These are phyloP conservation scores for Termitomyces sp. DNA, from an alignment of 768 basidiomycete genomes.

Conservation along the genomic window DNA sequence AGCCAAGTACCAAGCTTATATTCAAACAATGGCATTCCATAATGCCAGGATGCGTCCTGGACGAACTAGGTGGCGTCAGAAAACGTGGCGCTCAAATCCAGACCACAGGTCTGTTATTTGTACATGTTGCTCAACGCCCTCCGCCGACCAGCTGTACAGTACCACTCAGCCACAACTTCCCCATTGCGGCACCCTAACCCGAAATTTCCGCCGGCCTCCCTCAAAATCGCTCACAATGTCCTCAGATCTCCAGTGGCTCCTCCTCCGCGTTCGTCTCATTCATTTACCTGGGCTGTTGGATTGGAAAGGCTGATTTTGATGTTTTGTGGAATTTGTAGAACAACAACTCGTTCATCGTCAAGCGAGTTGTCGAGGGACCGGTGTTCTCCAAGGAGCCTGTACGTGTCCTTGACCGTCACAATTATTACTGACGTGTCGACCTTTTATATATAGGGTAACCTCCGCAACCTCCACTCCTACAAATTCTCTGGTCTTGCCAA, in stretches of 20 bases:
- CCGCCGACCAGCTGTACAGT: constrained; percentile 32
- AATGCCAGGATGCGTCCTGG: too few species aligned
- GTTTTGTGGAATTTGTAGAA: constrained; percentile 44
- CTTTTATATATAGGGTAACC: constrained; percentile 60
- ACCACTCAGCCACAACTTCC: constrained; percentile 32
- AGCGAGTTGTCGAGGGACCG: constrained; percentile 67
- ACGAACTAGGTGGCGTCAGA: background rate
- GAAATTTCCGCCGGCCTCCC: constrained; percentile 13
- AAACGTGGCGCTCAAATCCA: background rate
- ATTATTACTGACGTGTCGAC: background rate
- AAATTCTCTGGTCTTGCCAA: constrained; percentile 91
- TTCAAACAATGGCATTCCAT: too few species aligned
- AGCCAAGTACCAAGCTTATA: too few species aligned
- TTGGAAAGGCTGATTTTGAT: background rate
- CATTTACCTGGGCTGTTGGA: background rate
- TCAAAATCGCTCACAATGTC: constrained; percentile 60
- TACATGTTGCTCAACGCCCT: constrained; percentile 20
- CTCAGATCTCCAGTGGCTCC: constrained; percentile 90
- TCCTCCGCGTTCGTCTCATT: constrained; percentile 66
- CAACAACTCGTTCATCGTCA: constrained; percentile 83
- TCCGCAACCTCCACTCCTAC: constrained; percentile 84
- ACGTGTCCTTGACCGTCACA: constrained; percentile 24
- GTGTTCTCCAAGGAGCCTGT: constrained; percentile 85
- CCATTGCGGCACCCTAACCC: constrained; percentile 17
- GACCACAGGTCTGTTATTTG: constrained; percentile 20